Conservation (phyloP, 441 rosid species). For the Erodium trifolium region DNA sequence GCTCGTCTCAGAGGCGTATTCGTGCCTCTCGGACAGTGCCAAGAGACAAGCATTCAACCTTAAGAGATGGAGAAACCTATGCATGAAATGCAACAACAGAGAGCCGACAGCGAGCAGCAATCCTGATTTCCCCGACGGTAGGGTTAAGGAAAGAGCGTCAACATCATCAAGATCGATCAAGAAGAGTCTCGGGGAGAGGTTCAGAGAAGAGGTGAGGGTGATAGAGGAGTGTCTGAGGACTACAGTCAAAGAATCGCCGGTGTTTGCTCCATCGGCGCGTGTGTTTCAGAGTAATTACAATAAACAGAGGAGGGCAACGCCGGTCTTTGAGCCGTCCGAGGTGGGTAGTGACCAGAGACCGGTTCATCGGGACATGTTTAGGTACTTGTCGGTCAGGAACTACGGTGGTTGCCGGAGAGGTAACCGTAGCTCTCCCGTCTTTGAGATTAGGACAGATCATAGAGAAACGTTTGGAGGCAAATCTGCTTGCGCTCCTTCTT, state of each 20-base stretch:
- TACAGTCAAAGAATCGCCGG: constrained; percentile 26
- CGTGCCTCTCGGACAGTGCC: constrained; percentile 45
- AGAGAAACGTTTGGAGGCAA: constrained; percentile 35
- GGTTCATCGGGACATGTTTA: constrained; percentile 33
- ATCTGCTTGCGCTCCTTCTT: constrained; percentile 34
- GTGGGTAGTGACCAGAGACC: constrained; percentile 28
- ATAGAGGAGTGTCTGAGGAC: constrained; percentile 59
- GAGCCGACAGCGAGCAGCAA: constrained; percentile 23
- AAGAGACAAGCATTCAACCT: constrained; percentile 51
- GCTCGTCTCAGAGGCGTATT: constrained; percentile 78
- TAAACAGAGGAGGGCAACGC: constrained; percentile 22
- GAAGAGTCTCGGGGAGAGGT: constrained; percentile 36
- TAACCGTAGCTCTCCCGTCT: constrained; percentile 35
- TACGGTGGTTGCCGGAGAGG: constrained; percentile 7
- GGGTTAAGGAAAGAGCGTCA: constrained; percentile 15
- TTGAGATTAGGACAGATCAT: constrained; percentile 22
- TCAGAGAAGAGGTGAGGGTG: constrained; percentile 70
- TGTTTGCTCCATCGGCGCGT: constrained; percentile 24
- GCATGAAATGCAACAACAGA: constrained; percentile 41
- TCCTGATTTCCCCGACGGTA: neutral
- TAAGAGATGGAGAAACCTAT: constrained; percentile 45
- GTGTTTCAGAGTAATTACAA: constrained; percentile 14
- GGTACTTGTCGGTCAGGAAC: constrained; percentile 18
- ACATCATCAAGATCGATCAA: constrained; percentile 14
- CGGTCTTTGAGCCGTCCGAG: constrained; percentile 55